Evolutionary conservation across 1,139 yeast genomes (phyloP), one percentile per base, ranked within the genome.

Genomic region (Suhomyces maxii): DNA sequence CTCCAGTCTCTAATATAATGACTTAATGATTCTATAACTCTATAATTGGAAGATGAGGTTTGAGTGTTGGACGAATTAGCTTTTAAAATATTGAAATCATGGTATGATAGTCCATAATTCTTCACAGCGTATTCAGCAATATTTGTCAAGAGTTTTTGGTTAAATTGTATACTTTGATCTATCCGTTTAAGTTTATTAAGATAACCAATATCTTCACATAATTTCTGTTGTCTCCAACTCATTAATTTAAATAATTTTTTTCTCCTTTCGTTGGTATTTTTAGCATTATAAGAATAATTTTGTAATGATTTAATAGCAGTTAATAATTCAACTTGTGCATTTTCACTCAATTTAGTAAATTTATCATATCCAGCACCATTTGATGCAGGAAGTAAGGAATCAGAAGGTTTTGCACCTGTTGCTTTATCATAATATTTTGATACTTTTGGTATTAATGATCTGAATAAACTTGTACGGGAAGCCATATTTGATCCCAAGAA

Each of bases 1-100:
- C 81, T 66, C 93, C 95, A 89, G 60, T 89, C 96, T 41, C 96
- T 70, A 6, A 83, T 77, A 50, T 77, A 79, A 63, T 89, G 96
- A 39, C 89, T 83, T 41, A 89, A 57, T 5, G 88, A 71, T 60
- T 89, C 96, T 34, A 83, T 76, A 0, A 86, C 89, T 41, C 83
- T 67, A 51, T 76, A 80, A 52, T 79, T 77, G 31, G 75, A 67
- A 28, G 65, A 62, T 34, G 73, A 61, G 14, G 70, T 53, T 42
- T 44, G 49, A 38, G 51, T 54, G 14, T 37, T 31, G 26, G 52
- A 41, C 7, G 47, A 39, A 26, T 50, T 41, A 44, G 54, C 48
- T 39, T 61, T 45, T 52, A 60, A 56, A 41, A 71, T 36, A 44
- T 81, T 82, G 42, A 71, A 62, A 26, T 73, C 71, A 7, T 69